Evolutionary conservation across 768 basidiomycete species (phyloP), one percentile per base, ranked within the genome.

Genomic region (Psilocybe cyanescens): DNA sequence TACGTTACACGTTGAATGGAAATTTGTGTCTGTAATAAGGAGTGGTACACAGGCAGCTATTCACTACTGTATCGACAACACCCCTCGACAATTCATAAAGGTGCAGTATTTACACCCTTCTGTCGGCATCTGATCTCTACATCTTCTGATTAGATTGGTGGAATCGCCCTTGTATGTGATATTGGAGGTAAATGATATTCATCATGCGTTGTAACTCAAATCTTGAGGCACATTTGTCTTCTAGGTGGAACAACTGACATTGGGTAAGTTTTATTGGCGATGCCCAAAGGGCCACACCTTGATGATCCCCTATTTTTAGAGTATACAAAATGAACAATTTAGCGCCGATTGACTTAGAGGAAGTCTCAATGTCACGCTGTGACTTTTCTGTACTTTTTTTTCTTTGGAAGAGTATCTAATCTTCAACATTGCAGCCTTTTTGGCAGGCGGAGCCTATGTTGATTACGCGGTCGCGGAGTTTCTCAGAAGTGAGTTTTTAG

Each of bases 91-190:
- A 33, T 39, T 39, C 17, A 45, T 47, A 28, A 33, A n/a, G 51
- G 61, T 24, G 14, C 19, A 44, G 63, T 57, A 45, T 24, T 2
- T 24, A 24, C 24, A 24, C 24, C 24, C 24, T 24, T 24, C 24
- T 24, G 24, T 24, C 24, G 24, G 24, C 24, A 24, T 24, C 24
- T 24, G 24, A 24, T 24, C 24, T 24, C 24, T 24, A 24, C 30
- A 17, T n/a, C 11, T 44, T 6, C 6, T 33, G 6, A 14, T 17
- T 35, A 71, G 70, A 44, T 59, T 2, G 71, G 61, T 17, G 60
- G 60, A 33, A 58, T 65, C 55, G 56, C 73, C 1, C 62, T 74
- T 29, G 61, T 75, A 24, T 75, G 74, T 54, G 74, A 75, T 56
- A 71, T 72, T 46, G 74, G 74, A 39, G 74, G 74, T 75, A 55